A percentile compares a stretch with the other conserved stretches of the same genome.
phyloP scores from a whole-genome alignment of 352 stramenopile genomes.

The Pythium brachiatum region DNA sequence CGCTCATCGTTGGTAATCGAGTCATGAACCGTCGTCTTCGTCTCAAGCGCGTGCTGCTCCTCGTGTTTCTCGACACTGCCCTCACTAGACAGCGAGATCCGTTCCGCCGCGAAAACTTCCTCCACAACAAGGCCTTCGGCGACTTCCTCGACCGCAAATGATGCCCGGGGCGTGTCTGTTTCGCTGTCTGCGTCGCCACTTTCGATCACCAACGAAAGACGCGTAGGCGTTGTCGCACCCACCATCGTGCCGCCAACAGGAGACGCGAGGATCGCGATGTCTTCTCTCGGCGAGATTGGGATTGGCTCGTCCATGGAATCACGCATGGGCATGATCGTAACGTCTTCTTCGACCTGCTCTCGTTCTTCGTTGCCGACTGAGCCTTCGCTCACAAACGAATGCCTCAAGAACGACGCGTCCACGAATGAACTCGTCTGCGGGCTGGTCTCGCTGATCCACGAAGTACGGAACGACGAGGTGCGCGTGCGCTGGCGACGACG shows the following conservation, averaged over 20 bases:
- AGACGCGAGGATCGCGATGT: neutral
- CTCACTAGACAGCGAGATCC: slow-evolving; percentile 13
- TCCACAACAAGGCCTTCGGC: neutral
- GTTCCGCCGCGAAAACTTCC: slow-evolving; percentile 10
- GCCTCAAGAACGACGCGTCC: slow-evolving; percentile 4
- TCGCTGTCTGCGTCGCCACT: neutral
- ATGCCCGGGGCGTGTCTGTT: slow-evolving; percentile 4
- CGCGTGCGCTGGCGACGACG: slow-evolving; percentile 1
- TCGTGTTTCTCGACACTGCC: neutral
- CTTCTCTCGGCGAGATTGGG: neutral
- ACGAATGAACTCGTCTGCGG: slow-evolving; percentile 17
- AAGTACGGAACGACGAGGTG: slow-evolving; percentile 17
- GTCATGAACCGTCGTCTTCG: too few species aligned
- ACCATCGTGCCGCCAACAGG: neutral
- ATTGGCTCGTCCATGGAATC: neutral
- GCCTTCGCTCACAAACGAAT: slow-evolving; percentile 24
- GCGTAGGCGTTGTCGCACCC: neutral
- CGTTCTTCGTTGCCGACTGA: slow-evolving; percentile 6
- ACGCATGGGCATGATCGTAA: neutral
- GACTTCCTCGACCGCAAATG: neutral
- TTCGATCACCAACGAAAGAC: neutral
- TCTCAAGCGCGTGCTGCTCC: neutral
- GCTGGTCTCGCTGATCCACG: slow-evolving; percentile 26
- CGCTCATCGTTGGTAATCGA: neutral
- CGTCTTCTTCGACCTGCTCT: neutral